A percentile compares a stretch with the other conserved stretches of the same genome.
Evolutionary conservation across 352 stramenopile species (phyloP).

Genomic region (Pythium biforme): DNA sequence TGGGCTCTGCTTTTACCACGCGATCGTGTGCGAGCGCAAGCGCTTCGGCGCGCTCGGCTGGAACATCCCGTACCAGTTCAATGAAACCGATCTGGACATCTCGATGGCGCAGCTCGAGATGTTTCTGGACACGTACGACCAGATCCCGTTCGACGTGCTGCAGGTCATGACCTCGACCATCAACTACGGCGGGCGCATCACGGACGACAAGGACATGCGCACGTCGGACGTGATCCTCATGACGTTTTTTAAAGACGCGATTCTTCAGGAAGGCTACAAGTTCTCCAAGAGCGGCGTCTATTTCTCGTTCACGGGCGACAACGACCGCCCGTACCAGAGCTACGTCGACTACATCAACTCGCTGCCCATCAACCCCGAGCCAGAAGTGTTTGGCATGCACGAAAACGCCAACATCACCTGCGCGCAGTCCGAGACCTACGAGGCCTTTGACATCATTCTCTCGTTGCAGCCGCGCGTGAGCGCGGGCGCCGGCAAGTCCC

Average conservation of each 20-base stretch:
- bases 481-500: slow-evolving; percentile 60
- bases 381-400: slow-evolving; percentile 94
- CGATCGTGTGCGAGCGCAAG: slow-evolving; percentile 92
- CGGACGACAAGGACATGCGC: slow-evolving; percentile 93
- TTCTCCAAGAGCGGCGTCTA: slow-evolving; percentile 88
- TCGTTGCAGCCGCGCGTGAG: slow-evolving; percentile 78
- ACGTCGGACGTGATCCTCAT: slow-evolving; percentile 90
- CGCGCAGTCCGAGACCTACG: slow-evolving; percentile 88
- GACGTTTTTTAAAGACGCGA: slow-evolving; percentile 84
- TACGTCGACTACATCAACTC: slow-evolving; percentile 95
- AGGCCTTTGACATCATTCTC: slow-evolving; percentile 87
- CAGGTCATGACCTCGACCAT: slow-evolving; percentile 93
- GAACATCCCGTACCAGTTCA: slow-evolving; percentile 98
- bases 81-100: slow-evolving; percentile 95
- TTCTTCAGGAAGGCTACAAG: slow-evolving; percentile 74
- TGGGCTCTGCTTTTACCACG: slow-evolving; percentile 90
- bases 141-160: slow-evolving; percentile 87
- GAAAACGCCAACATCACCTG: slow-evolving; percentile 95
- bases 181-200: slow-evolving; percentile 94
- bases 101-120: slow-evolving; percentile 81
- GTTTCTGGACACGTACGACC: slow-evolving; percentile 86
- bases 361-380: slow-evolving; percentile 88
- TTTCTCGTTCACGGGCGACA: slow-evolving; percentile 74
- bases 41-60: slow-evolving; percentile 94
- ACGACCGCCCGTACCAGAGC: slow-evolving; percentile 58